A percentile compares a stretch with the other conserved stretches of the same genome.
Conservation (phyloP, 75 land plant species). For the Azolla pinnata region DNA sequence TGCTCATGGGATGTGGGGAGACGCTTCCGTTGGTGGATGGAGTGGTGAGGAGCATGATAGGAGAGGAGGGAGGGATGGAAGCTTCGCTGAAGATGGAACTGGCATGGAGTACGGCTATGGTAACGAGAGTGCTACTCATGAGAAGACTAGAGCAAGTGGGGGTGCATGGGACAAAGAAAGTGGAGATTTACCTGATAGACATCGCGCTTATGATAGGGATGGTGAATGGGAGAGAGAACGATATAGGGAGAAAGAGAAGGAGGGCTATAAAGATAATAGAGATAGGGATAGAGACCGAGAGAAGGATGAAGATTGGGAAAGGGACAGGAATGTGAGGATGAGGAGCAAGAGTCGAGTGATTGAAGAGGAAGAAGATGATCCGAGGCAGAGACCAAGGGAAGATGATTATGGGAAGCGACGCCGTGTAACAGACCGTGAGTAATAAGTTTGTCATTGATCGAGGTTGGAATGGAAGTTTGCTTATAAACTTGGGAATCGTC, state of each 20-base stretch:
- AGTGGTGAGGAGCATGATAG: constrained; percentile 57
- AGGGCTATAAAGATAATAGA: constrained; percentile 41
- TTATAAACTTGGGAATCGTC: not conserved
- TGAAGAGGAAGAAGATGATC: constrained; percentile 47
- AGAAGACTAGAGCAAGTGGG: constrained; percentile 32
- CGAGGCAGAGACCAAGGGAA: constrained; percentile 60
- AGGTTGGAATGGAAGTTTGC: not conserved
- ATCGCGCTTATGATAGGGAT: constrained; percentile 61
- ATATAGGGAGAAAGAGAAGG: constrained; percentile 42
- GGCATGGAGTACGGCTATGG: constrained; percentile 60
- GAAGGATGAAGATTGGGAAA: constrained; percentile 66
- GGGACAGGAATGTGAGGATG: constrained; percentile 26
- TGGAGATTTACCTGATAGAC: constrained; percentile 41
- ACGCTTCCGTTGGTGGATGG: constrained; percentile 65
- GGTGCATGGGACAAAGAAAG: constrained; percentile 49
- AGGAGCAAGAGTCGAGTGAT: constrained; percentile 31
- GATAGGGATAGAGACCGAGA: constrained; percentile 43
- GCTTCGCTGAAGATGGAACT: constrained; percentile 59
- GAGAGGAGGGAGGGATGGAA: constrained; percentile 55
- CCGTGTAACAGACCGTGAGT: not conserved
- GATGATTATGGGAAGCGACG: constrained; percentile 65
- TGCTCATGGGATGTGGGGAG: constrained; percentile 66
- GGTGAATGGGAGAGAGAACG: constrained; percentile 42
- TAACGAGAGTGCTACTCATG: constrained; percentile 43
- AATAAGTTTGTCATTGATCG: not conserved